A percentile compares a stretch with the other conserved stretches of the same genome.
These are phyloP conservation scores for Asterophora parasitica DNA, from an alignment of 768 basidiomycete species.

Conservation along the genomic window DNA sequence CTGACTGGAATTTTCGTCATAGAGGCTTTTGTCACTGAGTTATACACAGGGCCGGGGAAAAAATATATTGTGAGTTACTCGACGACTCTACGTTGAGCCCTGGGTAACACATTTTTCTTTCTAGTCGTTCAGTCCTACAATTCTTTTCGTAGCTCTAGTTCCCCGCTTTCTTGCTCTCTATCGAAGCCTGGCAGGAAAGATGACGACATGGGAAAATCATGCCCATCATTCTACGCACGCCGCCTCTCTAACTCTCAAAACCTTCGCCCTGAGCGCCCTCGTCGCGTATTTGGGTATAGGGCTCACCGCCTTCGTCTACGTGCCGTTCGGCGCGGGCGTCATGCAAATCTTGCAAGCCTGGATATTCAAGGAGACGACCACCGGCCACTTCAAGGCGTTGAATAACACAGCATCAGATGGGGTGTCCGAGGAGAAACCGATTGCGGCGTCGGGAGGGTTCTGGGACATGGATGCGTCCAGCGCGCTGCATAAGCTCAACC, in stretches of 20 bases:
- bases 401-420: constrained; percentile 26
- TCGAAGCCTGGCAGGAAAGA: constrained; percentile 55
- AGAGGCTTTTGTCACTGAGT: constrained; percentile 83
- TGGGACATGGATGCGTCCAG: constrained; percentile 52
- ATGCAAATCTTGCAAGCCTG: constrained; percentile 54
- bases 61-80: constrained; percentile 62
- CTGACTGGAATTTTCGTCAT: constrained; percentile 81
- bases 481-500: constrained; percentile 57
- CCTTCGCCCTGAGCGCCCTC: constrained; percentile 82
- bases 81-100: not conserved
- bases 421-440: constrained; percentile 11
- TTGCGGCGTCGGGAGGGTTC: constrained; percentile 20
- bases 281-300: constrained; percentile 90
- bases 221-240: constrained; percentile 71
- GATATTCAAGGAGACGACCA: constrained; percentile 30
- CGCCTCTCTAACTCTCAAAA: constrained; percentile 82
- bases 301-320: constrained; percentile 93
- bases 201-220: constrained; percentile 94
- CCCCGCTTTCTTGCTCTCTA: constrained; percentile 77
- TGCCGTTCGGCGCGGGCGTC: constrained; percentile 85
- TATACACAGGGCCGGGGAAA: constrained; percentile 87
- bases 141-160: constrained; percentile 76
- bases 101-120: not conserved
- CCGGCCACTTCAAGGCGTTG: constrained; percentile 14
- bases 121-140: constrained; percentile 77